phyloP scores from a whole-genome alignment of 768 basidiomycete species.

The Tulasnella sp. region DNA sequence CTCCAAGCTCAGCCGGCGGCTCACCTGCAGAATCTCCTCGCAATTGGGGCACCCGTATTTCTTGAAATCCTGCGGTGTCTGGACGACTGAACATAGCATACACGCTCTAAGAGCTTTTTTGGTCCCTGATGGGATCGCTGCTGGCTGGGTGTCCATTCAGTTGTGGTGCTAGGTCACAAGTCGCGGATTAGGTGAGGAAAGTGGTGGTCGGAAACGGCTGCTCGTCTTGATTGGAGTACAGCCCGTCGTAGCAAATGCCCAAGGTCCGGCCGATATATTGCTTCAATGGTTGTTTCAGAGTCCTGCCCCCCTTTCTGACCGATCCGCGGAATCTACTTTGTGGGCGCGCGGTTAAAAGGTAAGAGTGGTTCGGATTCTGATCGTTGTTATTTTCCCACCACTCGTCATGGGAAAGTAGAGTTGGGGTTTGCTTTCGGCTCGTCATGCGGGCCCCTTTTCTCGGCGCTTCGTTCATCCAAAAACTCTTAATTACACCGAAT shows the following conservation, averaged over 20 bases:
- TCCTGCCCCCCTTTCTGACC: neutral
- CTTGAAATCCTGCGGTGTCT: constrained; percentile 73
- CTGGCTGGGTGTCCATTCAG: constrained; percentile 25
- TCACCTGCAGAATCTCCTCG: constrained; percentile 86
- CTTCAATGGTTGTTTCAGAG: neutral
- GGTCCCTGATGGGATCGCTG: constrained; percentile 50
- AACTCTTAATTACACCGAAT: constrained; percentile 6
- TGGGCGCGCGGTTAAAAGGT: neutral
- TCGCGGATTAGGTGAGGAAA: neutral
- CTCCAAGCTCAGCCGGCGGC: constrained; percentile 25
- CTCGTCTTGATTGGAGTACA: neutral
- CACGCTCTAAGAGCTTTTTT: constrained; percentile 81
- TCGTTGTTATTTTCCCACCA: neutral
- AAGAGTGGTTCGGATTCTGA: neutral
- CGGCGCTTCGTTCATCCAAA: neutral
- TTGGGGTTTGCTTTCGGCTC: neutral
- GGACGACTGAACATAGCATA: constrained; percentile 86
- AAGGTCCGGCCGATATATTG: neutral
- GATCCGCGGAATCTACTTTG: neutral
- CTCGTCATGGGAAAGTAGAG: neutral
- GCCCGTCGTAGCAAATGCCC: too few species aligned
- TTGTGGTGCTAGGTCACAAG: neutral
- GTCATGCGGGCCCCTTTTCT: neutral
- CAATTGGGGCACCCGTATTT: constrained; percentile 92
- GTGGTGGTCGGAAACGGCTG: neutral